Conservation (phyloP, 2,329 filamentous ascomycete species). For the Fusarium chaquense region DNA sequence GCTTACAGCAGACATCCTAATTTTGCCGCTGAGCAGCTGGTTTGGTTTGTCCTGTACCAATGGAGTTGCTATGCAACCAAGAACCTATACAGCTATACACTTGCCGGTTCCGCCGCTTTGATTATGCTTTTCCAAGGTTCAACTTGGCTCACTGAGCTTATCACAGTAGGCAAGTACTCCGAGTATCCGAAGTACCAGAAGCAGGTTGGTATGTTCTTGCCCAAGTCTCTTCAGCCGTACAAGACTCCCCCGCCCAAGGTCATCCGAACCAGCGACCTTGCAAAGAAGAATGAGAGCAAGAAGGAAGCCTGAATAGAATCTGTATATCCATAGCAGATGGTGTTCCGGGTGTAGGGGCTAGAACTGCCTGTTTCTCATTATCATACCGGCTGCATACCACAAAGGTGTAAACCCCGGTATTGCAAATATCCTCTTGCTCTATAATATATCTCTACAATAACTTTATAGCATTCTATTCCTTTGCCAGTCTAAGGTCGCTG, state of each 20-base stretch:
- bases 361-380: neutral
- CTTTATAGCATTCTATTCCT: conserved; percentile 29
- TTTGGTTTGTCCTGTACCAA: conserved; percentile 90
- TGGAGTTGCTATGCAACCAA: conserved; percentile 85
- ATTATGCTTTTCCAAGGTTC: conserved; percentile 89
- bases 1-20: conserved; percentile 93
- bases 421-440: conserved; percentile 30
- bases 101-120: conserved; percentile 75
- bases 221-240: conserved; percentile 64
- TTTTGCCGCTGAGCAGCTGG: conserved; percentile 89
- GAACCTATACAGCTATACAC: conserved; percentile 82
- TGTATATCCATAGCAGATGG: neutral
- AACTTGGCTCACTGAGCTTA: conserved; percentile 85
- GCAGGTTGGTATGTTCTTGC: conserved; percentile 86
- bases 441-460: conserved; percentile 31
- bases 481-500: conserved; percentile 72
- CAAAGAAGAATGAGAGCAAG: conserved; percentile 59
- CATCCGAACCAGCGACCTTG: conserved; percentile 64
- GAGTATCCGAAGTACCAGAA: conserved; percentile 89
- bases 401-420: neutral
- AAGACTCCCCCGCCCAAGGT: conserved; percentile 59
- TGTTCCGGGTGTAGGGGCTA: neutral
- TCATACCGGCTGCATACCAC: neutral
- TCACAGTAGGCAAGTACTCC: conserved; percentile 85
- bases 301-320: conserved; percentile 39